Evolutionary conservation across 345 rosid species (phyloP), one percentile per base, ranked within the genome.

Genomic region (Lumnitzera racemosa): DNA sequence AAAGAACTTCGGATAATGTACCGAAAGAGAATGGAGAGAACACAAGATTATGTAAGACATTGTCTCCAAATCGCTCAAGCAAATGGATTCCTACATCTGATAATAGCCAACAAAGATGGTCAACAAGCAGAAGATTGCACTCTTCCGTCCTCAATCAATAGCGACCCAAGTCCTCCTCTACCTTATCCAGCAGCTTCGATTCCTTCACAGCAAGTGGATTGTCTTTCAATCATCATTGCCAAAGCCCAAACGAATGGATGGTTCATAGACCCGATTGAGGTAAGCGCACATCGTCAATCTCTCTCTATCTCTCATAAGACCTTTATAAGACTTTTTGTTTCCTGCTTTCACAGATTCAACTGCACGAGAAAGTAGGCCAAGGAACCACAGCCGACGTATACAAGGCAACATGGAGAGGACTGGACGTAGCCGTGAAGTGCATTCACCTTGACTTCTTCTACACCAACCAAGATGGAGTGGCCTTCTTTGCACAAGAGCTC

Each of bases 1-100:
- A 83, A 76, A 31, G 84, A 77, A 56, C 58, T 72, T 1, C 43
- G 70, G 69, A 54, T 62, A 13, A 55, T 73, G 72, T 76, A 72
- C 73, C 72, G 65, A 43, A 78, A 66, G 78, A 77, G 76, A 36
- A 47, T 75, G 74, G 88, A 80, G 61, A 78, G 84, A 47, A 72
- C 84, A 16, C 84, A 78, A 53, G 83, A 82, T 29, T 78, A 77
- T 54, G 73, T 85, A 23, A 74, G 73, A 56, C 63, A 71, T 54
- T 82, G 88, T 64, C 88, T 85, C 55, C 88, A 82, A 63, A 72
- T 70, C 20, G 88, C 91, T 24, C 78, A 85, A 53, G 83, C 75
- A 11, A 71, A 72, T 48, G 84, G 84, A n/a, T 69, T 85, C 64
- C 47, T 80, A 71, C 72, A 75, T 66, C 78, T 69, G 27, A 75